These are phyloP conservation scores for Puccinia triticina DNA, from an alignment of 1,284 basidiomycete genomes.

Conservation along the genomic window DNA sequence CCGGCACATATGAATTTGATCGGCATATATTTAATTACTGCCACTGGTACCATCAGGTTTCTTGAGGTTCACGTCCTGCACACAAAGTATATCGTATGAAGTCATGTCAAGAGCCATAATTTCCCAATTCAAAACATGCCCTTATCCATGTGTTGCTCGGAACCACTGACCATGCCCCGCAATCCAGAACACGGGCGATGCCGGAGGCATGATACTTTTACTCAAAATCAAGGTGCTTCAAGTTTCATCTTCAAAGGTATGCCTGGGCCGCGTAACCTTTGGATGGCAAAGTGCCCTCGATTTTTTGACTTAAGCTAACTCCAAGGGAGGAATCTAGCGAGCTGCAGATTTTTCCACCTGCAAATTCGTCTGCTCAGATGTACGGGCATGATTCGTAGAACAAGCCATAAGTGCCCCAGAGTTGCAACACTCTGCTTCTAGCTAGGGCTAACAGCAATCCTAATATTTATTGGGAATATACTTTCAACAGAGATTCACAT, in stretches of 20 bases:
- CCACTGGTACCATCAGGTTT: too few species aligned
- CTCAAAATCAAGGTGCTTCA: not conserved
- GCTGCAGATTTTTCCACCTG: too few species aligned
- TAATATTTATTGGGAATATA: not conserved
- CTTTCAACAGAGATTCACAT: too few species aligned
- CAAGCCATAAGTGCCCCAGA: not conserved
- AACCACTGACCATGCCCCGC: not conserved
- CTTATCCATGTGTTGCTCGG: not conserved
- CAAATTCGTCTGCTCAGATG: too few species aligned
- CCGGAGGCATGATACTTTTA: not conserved
- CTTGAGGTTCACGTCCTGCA: too few species aligned
- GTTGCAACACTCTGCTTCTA: not conserved
- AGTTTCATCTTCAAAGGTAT: not conserved
- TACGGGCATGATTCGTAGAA: too few species aligned
- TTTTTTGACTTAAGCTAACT: too few species aligned
- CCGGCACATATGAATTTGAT: not conserved
- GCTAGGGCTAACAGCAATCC: not conserved
- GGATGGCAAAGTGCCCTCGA: not conserved
- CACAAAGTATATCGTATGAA: too few species aligned
- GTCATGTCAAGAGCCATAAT: not conserved
- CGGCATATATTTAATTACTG: too few species aligned
- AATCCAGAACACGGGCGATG: not conserved
- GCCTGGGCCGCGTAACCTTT: too few species aligned
- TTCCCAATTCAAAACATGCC: not conserved
- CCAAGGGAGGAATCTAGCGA: too few species aligned